Percentiles rank a stretch among this genome's conserved stretches.
phyloP scores from a whole-genome alignment of 306 rosid genomes.

The Vigna radiata region DNA sequence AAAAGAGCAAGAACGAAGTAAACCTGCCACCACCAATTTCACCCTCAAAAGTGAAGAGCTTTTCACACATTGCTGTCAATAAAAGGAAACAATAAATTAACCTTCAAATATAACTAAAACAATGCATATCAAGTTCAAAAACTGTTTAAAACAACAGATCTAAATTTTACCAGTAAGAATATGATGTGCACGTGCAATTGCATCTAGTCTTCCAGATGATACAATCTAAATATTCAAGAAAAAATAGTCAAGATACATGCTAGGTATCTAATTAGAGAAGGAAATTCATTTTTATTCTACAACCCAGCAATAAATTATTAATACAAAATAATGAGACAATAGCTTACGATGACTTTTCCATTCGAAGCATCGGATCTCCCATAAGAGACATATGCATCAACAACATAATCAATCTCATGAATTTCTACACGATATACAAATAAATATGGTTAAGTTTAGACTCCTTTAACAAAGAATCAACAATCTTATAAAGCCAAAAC shows the following conservation, averaged over 20 bases:
- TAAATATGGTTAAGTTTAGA: conserved; percentile 35
- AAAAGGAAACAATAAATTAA: conserved; percentile 46
- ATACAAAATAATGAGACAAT: conserved; percentile 32
- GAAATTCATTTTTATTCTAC: conserved; percentile 23
- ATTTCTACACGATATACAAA: conserved; percentile 62
- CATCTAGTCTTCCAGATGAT: conserved; percentile 74
- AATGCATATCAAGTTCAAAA: conserved; percentile 18
- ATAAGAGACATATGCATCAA: conserved; percentile 66
- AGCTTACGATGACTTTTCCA: conserved; percentile 73
- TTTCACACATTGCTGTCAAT: conserved; percentile 86
- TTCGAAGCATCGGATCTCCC: conserved; percentile 70
- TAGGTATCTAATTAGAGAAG: conserved; percentile 26
- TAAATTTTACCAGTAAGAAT: conserved; percentile 70
- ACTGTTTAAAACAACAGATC: conserved; percentile 23
- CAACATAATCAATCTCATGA: conserved; percentile 54
- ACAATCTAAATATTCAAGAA: conserved; percentile 61
- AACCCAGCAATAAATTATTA: conserved; percentile 29
- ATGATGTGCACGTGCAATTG: conserved; percentile 75
- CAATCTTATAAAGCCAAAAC: conserved; percentile 37
- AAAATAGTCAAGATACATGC: conserved; percentile 42
- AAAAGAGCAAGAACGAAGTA: conserved; percentile 48
- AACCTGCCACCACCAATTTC: conserved; percentile 93
- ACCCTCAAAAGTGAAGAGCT: conserved; percentile 82
- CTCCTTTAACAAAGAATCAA: conserved; percentile 41
- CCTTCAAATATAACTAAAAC: conserved; percentile 14